phyloP scores from a whole-genome alignment of 2,329 filamentous ascomycete genomes.

The Blumeriella jaapii region DNA sequence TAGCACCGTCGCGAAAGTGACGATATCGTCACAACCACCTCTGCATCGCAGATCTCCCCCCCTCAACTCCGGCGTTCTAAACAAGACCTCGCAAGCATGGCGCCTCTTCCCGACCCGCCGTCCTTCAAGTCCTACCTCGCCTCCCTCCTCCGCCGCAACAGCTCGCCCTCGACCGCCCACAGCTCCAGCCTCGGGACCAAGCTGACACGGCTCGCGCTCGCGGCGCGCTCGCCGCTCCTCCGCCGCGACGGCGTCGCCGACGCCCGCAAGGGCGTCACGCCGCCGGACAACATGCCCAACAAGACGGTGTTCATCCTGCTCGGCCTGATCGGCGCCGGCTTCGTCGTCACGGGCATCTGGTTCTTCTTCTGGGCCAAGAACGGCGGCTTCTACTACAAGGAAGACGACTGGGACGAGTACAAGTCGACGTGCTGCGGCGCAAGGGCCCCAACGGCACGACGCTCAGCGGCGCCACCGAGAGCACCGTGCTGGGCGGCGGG shows the following conservation, averaged over 20 bases:
- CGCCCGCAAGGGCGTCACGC: constrained; percentile 38
- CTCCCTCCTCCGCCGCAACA: constrained; percentile 16
- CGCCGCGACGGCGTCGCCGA: constrained; percentile 21
- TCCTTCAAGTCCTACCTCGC: constrained; percentile 14
- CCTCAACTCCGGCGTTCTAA: not conserved
- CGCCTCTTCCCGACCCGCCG: constrained; percentile 18
- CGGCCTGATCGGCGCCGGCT: constrained; percentile 23
- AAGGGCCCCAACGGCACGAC: constrained; percentile 84
- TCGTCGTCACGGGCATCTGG: constrained; percentile 60
- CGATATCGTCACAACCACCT: too few relatives aligned
- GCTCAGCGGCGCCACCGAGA: constrained; percentile 68
- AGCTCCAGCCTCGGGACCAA: constrained; percentile 3
- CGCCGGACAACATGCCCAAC: constrained; percentile 41
- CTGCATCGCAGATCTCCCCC: not conserved
- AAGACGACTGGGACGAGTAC: constrained; percentile 96
- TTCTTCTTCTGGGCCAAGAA: constrained; percentile 99
- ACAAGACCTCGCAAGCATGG: constrained; percentile 15
- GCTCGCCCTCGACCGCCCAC: constrained; percentile 8
- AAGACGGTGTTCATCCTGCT: constrained; percentile 69
- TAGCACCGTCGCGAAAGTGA: too few relatives aligned
- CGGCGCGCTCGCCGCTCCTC: constrained; percentile 5
- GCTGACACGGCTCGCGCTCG: constrained; percentile 7
- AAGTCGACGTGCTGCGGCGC: constrained; percentile 81
- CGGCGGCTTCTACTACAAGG: constrained; percentile 77
- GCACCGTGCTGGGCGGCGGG: constrained; percentile 76